Conservation (phyloP, 148 eudicot genomes). For the Beta vulgaris region DNA sequence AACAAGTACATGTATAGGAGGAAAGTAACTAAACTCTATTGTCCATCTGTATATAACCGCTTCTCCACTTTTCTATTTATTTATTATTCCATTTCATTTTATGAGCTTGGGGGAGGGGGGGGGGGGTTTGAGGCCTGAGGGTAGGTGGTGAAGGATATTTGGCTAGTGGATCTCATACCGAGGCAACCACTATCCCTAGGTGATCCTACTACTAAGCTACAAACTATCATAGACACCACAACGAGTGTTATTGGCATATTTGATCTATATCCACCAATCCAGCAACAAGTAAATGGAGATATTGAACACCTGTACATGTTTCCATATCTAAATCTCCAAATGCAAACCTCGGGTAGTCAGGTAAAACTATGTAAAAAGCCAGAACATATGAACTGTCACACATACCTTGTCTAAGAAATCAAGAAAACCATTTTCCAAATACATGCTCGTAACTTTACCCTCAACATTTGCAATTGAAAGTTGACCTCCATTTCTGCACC, state of each 20-base stretch:
- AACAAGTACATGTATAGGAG: neutral
- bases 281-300: neutral
- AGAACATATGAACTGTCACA: neutral
- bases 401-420: conserved; percentile 77
- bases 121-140: neutral
- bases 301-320: neutral
- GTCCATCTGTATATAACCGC: neutral
- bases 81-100: too few species aligned
- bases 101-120: neutral
- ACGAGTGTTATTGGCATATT: neutral
- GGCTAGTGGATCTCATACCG: neutral
- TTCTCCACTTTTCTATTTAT: neutral
- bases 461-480: conserved; percentile 66
- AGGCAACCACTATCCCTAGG: neutral
- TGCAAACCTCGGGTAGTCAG: neutral
- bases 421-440: conserved; percentile 76
- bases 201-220: neutral
- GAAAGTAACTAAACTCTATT: neutral
- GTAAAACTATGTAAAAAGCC: neutral
- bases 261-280: neutral
- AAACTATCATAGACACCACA: neutral
- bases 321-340: neutral
- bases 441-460: conserved; percentile 45
- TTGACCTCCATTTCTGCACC: conserved; percentile 60
- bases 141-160: neutral